phyloP scores from a whole-genome alignment of 371 early-diverging fungal genomes.

The Chytridium lagenaria region DNA sequence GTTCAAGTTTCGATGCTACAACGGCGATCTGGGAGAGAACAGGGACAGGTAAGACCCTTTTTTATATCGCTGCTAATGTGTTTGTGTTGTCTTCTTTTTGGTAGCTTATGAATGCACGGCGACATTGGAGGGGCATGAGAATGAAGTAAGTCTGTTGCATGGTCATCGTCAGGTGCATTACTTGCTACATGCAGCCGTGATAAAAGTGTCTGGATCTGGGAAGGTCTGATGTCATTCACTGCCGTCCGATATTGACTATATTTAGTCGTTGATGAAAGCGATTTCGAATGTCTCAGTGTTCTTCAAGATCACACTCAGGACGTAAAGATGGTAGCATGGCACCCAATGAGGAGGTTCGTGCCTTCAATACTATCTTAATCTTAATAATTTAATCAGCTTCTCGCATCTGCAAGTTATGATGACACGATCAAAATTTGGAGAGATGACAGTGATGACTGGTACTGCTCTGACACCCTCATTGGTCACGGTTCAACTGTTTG shows the following conservation, averaged over 20 bases:
- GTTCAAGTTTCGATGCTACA: conserved; percentile 92
- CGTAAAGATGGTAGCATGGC: conserved; percentile 94
- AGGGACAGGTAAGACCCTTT: conserved; percentile 47
- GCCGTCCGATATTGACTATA: not conserved
- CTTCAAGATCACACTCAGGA: conserved; percentile 96
- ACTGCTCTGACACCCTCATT: conserved; percentile 79
- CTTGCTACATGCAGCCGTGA: conserved; percentile 94
- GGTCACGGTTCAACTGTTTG: conserved; percentile 94
- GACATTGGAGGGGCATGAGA: conserved; percentile 97
- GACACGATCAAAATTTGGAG: conserved; percentile 94
- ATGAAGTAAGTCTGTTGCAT: conserved; percentile 95
- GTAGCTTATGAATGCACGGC: conserved; percentile 88
- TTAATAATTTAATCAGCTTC: conserved; percentile 49
- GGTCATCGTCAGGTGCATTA: conserved; percentile 80
- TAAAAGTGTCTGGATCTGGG: conserved; percentile 98
- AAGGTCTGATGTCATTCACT: conserved; percentile 67
- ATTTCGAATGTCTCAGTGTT: conserved; percentile 94
- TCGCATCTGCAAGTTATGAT: conserved; percentile 93
- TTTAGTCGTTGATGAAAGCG: conserved; percentile 65
- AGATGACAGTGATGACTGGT: conserved; percentile 92
- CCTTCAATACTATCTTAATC: conserved; percentile 4
- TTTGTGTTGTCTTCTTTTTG: conserved; percentile 9
- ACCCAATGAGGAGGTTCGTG: conserved; percentile 73
- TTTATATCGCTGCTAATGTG: not conserved
- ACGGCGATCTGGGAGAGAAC: conserved; percentile 89